phyloP scores from a whole-genome alignment of 768 basidiomycete genomes.

The Suillus subaureus region DNA sequence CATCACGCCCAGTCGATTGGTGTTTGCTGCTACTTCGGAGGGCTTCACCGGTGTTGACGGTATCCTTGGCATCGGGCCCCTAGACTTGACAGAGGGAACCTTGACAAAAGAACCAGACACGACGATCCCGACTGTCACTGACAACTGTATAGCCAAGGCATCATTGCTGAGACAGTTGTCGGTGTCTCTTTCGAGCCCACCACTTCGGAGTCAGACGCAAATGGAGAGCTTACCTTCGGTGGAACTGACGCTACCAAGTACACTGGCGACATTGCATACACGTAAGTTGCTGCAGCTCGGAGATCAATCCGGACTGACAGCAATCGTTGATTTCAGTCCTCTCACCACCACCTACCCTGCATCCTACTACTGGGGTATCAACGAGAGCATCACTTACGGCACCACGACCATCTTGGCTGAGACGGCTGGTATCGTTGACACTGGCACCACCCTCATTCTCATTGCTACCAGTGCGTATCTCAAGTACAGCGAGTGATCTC shows the following conservation, averaged over 20 bases:
- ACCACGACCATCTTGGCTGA: constrained; percentile 44
- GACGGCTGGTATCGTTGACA: constrained; percentile 63
- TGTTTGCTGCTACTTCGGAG: constrained; percentile 47
- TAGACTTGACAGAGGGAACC: constrained; percentile 50
- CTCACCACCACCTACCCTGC: constrained; percentile 50
- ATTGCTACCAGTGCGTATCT: constrained; percentile 41
- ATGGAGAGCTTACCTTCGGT: constrained; percentile 62
- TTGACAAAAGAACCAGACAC: constrained; percentile 8
- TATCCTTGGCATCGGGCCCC: constrained; percentile 68
- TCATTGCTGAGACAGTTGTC: constrained; percentile 43
- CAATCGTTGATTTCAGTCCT: constrained; percentile 35
- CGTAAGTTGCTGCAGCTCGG: constrained; percentile 31
- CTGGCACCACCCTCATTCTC: constrained; percentile 56
- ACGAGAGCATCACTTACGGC: constrained; percentile 57
- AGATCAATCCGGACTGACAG: constrained; percentile 2
- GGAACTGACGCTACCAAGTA: constrained; percentile 27
- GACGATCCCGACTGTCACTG: constrained; percentile 57
- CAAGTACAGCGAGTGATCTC: background rate
- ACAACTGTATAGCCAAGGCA: constrained; percentile 48
- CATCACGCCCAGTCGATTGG: constrained; percentile 64
- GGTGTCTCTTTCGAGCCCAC: constrained; percentile 58
- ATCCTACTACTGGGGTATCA: constrained; percentile 59
- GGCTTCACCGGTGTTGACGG: constrained; percentile 60
- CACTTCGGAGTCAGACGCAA: constrained; percentile 25
- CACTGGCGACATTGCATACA: constrained; percentile 43